A percentile compares a stretch with the other conserved stretches of the same genome.
Evolutionary conservation across 345 rosid species (phyloP).

Genomic region (Eucalyptus pauciflora): DNA sequence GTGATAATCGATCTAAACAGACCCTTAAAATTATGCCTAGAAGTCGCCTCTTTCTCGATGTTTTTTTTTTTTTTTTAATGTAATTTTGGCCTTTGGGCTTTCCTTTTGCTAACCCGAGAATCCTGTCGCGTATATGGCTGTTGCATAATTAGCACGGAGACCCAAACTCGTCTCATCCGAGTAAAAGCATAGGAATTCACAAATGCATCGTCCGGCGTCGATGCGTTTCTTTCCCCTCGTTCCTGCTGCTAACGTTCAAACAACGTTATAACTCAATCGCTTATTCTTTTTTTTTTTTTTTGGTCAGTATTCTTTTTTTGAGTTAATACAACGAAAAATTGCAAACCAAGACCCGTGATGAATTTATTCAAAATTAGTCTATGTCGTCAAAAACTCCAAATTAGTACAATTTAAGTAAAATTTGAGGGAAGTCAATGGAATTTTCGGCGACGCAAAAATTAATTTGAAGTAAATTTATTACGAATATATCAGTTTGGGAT

Average conservation of each 20-base stretch:
- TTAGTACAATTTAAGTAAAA: too few relatives aligned
- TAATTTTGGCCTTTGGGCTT: not conserved
- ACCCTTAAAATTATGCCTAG: accelerated
- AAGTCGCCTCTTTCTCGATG: not conserved
- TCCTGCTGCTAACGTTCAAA: not conserved
- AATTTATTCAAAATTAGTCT: accelerated
- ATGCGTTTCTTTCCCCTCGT: not conserved
- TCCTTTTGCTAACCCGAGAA: not conserved
- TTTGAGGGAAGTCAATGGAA: too few relatives aligned
- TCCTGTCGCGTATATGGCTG: not conserved
- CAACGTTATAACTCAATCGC: not conserved
- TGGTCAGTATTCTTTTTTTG: not conserved
- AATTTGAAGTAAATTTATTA: too few relatives aligned
- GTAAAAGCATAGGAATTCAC: not conserved
- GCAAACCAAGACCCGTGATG: not conserved
- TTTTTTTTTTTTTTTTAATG: not conserved
- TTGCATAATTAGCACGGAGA: not conserved
- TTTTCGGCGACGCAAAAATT: accelerated
- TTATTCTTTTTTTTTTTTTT: not conserved
- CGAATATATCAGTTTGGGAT: accelerated
- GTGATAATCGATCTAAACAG: accelerated
- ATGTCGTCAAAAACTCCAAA: accelerated
- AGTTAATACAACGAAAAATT: not conserved
- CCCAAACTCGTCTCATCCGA: not conserved
- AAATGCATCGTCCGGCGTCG: not conserved